Conservation (phyloP, 129 eudicot genomes). For the Helichrysum umbraculigerum region DNA sequence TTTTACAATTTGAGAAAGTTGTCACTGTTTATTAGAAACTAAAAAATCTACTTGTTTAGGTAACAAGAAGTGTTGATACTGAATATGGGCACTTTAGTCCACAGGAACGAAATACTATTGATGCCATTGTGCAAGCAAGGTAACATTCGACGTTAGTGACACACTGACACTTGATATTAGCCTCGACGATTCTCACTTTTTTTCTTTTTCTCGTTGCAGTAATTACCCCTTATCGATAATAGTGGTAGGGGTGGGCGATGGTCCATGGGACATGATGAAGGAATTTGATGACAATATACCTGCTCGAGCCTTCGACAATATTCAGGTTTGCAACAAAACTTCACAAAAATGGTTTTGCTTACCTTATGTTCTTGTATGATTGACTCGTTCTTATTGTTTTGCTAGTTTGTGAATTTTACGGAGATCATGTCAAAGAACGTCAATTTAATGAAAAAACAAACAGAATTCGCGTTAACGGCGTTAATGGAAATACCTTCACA, state of each 20-base stretch:
- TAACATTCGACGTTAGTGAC: conserved; percentile 4
- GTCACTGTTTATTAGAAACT: not conserved
- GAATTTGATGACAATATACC: conserved; percentile 85
- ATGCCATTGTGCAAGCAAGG: conserved; percentile 89
- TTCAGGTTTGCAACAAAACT: conserved; percentile 47
- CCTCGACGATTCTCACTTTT: not conserved
- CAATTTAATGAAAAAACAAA: conserved; percentile 37
- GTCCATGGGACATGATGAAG: conserved; percentile 87
- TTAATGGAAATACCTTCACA: conserved; percentile 87
- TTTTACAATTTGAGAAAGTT: not conserved
- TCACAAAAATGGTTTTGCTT: not conserved
- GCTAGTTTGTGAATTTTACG: conserved; percentile 75
- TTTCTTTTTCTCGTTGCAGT: conserved; percentile 34
- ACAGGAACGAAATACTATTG: conserved; percentile 72
- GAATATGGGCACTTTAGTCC: conserved; percentile 46
- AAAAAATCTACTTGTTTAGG: conserved; percentile 32
- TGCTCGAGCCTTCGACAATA: conserved; percentile 71
- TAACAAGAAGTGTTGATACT: conserved; percentile 64
- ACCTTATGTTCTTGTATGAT: not conserved
- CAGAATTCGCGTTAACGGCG: conserved; percentile 69
- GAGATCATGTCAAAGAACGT: conserved; percentile 60
- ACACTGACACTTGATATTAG: not conserved
- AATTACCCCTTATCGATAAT: conserved; percentile 70
- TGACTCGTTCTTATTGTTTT: not conserved
- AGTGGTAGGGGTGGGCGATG: conserved; percentile 81